Evolutionary conservation across 2,329 filamentous ascomycete genomes (phyloP).

Genomic region (Tolypocladium ovalisporum): DNA sequence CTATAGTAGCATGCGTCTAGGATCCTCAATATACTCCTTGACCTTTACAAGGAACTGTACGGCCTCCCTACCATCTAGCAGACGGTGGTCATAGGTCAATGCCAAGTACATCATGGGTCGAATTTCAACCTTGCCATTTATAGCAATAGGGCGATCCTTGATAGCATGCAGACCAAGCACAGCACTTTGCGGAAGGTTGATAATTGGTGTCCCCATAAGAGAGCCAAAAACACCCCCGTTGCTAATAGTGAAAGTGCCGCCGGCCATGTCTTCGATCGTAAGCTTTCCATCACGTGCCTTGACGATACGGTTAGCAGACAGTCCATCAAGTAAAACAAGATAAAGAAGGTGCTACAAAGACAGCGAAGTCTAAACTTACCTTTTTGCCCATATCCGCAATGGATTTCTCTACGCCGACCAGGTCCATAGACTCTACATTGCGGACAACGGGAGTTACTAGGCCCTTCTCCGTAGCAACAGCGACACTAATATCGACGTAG

Average conservation of each 20-base stretch:
- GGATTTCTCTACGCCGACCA: constrained; percentile 78
- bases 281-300: constrained; percentile 91
- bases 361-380: constrained; percentile 32
- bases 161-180: constrained; percentile 92
- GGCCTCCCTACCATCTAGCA: constrained; percentile 89
- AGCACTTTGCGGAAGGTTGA: constrained; percentile 89
- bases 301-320: not conserved
- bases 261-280: constrained; percentile 98
- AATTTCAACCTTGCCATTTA: constrained; percentile 91
- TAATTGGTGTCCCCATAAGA: constrained; percentile 94
- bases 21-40: constrained; percentile 97
- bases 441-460: constrained; percentile 93
- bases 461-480: constrained; percentile 94
- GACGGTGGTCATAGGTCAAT: constrained; percentile 92
- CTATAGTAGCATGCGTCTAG: constrained; percentile 65
- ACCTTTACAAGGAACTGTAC: constrained; percentile 95
- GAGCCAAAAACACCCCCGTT: constrained; percentile 97
- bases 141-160: constrained; percentile 81
- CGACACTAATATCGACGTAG: constrained; percentile 95
- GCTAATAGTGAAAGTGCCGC: constrained; percentile 95
- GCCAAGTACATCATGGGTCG: constrained; percentile 99
- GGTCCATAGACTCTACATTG: constrained; percentile 79
- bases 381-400: constrained; percentile 96
- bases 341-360: not conserved
- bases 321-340: not conserved